A percentile compares a stretch with the other conserved stretches of the same genome.
phyloP scores from a whole-genome alignment of 2,329 filamentous ascomycete species.

The Monosporascus ibericus region DNA sequence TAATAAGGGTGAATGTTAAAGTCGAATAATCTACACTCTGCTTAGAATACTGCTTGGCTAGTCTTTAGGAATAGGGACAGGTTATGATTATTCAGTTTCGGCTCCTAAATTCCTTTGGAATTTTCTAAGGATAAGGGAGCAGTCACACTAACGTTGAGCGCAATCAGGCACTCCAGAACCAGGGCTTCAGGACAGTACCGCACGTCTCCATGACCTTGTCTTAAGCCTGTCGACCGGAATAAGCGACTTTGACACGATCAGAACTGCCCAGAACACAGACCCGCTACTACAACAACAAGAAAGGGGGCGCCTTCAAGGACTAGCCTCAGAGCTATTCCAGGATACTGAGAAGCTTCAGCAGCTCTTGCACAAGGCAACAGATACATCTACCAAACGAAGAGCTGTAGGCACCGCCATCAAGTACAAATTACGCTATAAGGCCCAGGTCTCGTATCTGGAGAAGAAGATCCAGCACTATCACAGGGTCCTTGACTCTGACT shows the following conservation, averaged over 20 bases:
- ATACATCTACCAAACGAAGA: background rate
- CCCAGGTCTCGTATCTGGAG: background rate
- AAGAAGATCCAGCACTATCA: slow-evolving; percentile 1
- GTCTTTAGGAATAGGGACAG: no score
- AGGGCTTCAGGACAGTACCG: background rate
- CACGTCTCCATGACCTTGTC: background rate
- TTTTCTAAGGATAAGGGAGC: no score
- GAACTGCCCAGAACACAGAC: background rate
- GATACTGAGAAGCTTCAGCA: slow-evolving; percentile 1
- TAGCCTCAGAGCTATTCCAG: slow-evolving; percentile 2
- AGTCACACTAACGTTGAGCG: background rate
- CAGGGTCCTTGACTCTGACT: slow-evolving; percentile 1
- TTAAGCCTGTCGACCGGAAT: background rate
- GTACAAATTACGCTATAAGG: slow-evolving; percentile 3
- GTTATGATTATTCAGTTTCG: no score
- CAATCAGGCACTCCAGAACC: background rate
- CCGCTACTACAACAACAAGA: background rate
- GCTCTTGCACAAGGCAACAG: background rate
- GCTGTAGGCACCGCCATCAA: background rate
- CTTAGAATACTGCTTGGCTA: no score
- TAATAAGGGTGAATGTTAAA: no score
- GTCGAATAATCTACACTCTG: no score
- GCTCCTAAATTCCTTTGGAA: no score
- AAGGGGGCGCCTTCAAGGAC: slow-evolving; percentile 2
- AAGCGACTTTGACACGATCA: slow-evolving; percentile 1